Conservation (phyloP, 208 protist species). For the Acanthamoeba triangularis region DNA sequence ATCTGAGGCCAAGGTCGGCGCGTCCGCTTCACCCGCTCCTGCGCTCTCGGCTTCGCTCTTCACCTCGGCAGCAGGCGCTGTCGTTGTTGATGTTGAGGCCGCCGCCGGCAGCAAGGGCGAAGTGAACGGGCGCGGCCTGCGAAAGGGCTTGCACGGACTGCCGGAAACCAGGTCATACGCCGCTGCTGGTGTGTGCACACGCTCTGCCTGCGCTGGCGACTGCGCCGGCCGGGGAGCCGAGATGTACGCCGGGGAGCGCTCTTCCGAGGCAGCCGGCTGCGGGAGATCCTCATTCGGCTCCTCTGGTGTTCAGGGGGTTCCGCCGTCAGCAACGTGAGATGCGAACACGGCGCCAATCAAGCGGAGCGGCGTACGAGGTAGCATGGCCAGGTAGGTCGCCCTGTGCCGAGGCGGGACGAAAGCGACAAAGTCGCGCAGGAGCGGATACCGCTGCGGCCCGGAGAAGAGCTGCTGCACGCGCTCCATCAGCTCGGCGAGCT, state of each 20-base stretch:
- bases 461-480: constrained; percentile 3
- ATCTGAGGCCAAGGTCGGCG: background rate
- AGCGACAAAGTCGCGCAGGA: constrained; percentile 50
- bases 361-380: background rate
- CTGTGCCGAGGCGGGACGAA: constrained; percentile 30
- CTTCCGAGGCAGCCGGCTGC: background rate
- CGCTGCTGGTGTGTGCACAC: background rate
- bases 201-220: background rate
- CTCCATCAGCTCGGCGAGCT: constrained; percentile 10
- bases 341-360: background rate
- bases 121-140: background rate
- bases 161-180: constrained; percentile 37
- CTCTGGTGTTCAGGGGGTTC: background rate
- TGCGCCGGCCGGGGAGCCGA: background rate
- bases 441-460: background rate
- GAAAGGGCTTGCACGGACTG: constrained; percentile 19
- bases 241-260: background rate
- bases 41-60: background rate
- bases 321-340: background rate
- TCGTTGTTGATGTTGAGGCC: background rate
- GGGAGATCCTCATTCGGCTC: background rate
- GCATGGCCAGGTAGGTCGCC: constrained; percentile 30
- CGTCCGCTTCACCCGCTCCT: background rate
- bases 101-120: background rate
- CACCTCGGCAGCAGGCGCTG: background rate